Conservation (phyloP, 495 filamentous ascomycete species). For the Staphylotrichum longicolle region DNA sequence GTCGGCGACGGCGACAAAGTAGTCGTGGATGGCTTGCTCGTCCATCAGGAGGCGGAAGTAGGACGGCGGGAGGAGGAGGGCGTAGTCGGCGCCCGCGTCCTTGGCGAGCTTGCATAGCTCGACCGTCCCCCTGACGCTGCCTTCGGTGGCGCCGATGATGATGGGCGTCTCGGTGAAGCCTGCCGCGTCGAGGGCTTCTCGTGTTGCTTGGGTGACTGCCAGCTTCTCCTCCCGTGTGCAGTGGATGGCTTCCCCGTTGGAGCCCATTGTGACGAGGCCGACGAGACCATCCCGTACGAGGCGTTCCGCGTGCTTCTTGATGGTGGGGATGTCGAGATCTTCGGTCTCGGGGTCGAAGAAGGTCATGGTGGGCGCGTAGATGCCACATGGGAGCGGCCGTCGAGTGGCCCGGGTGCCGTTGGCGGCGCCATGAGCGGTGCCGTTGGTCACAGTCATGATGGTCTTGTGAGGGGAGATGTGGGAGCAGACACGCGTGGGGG, state of each 20-base stretch:
- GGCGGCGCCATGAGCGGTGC: slow-evolving; percentile 37
- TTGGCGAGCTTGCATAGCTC: slow-evolving; percentile 67
- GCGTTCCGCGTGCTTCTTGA: slow-evolving; percentile 76
- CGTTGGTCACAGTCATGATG: slow-evolving; percentile 42
- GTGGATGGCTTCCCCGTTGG: slow-evolving; percentile 86
- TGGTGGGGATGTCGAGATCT: slow-evolving; percentile 74
- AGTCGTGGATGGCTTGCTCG: slow-evolving; percentile 72
- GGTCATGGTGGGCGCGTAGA: slow-evolving; percentile 87
- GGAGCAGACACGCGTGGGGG: background rate
- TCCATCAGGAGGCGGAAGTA: slow-evolving; percentile 81
- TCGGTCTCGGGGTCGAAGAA: slow-evolving; percentile 83
- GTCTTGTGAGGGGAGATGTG: background rate
- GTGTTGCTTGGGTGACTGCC: slow-evolving; percentile 72
- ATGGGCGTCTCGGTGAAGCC: slow-evolving; percentile 74
- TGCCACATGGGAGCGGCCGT: slow-evolving; percentile 74
- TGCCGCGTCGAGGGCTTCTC: slow-evolving; percentile 78
- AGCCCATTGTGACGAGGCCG: slow-evolving; percentile 84
- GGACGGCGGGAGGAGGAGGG: slow-evolving; percentile 72
- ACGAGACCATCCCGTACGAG: slow-evolving; percentile 79
- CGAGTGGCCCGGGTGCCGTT: slow-evolving; percentile 42
- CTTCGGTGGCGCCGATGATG: slow-evolving; percentile 76
- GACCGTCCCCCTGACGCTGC: slow-evolving; percentile 74
- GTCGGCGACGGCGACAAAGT: slow-evolving; percentile 75
- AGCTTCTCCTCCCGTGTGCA: slow-evolving; percentile 71
- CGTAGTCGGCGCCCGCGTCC: slow-evolving; percentile 72